Evolutionary conservation across 306 rosid species (phyloP), one percentile per base, ranked within the genome.

Genomic region (Sicyos baderoa): DNA sequence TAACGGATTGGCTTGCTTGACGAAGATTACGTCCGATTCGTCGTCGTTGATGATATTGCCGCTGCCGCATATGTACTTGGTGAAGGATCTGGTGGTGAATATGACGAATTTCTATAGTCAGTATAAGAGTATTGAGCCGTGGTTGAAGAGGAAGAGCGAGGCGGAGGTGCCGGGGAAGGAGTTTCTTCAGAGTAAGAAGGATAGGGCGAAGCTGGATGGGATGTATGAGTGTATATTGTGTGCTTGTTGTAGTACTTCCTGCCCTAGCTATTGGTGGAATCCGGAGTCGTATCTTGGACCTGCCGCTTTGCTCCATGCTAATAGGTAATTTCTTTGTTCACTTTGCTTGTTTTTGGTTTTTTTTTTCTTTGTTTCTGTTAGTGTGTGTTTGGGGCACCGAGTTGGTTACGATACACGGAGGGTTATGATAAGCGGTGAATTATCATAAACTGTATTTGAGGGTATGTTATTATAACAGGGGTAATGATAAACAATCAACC

Each of bases 261-360:
- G 99, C 83, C 99, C 99, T 21, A 94, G 99, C 80, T 94, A 94
- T 79, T 94, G 99, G 99, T 94, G 99, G 99, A 94, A 94, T 75
- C 95, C 99, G 3, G 97, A 94, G 86, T 76, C 90, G 6, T 94
- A 94, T 78, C 85, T 94, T 32, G 99, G 99, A 5, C 99, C 99
- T 3, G 99, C 99, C 0, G 96, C 99, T 16, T 72, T 94, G 86
- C 99, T 94, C 63, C 96, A 90, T 40, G 99, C 99, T 76, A 90
- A 94, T 71, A 82, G 99, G 99, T 94, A 85, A 67, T 23, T 42
- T 6, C 25, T 25, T 25, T 25, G 1, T 45, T 16, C 54, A 64
- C 35, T 42, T 21, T 5, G 21, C 19, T 45, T 53, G 25, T 15
- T 35, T 61, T 3, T 27, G 40, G 6, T 66, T 0, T 14, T 29